Evolutionary conservation across 2,329 filamentous ascomycete species (phyloP), one percentile per base, ranked within the genome.

Genomic region (Fusarium proliferatum): DNA sequence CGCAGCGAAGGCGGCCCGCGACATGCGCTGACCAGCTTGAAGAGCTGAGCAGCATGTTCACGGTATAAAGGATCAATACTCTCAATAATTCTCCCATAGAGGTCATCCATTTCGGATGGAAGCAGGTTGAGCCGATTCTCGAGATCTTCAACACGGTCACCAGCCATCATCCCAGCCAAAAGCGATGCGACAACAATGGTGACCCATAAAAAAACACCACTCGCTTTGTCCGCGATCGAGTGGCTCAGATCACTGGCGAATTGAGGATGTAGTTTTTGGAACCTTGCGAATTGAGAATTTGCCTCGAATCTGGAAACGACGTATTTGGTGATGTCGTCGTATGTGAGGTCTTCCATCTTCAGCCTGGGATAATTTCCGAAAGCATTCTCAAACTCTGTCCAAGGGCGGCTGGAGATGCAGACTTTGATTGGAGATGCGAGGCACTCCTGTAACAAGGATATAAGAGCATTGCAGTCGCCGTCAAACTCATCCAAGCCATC

Each of bases 401-500:
- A 73, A 10, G 61, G 71, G 0, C 71, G 69, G 6, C 71, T 73
- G 0, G 71, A 43, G 8, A 61, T 2, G 13, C 69, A 73, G 1
- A 73, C 5, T 0, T 70, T 72, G 0, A 69, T 26, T 4, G 57
- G 26, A 0, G 8, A 64, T 1, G 3, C 3, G 2, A 56, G 5
- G 1, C 36, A 65, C 15, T 28, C 9, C 7, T 57, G 39, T 3
- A 70, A 2, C 6, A 61, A 1, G 0, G 48, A 45, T 2, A 70
- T 26, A 3, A 70, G 48, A 2, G 21, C 5, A 19, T 9, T 10
- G 9, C 52, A 70, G 23, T 66, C 39, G 0, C 67, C 67, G 0
- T 70, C 38, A 4, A 71, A 71, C 12, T 71, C 67, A 13, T 71
- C 67, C 4, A 71, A 19, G 1, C 67, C 67, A 39, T 71, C 67